Percentiles rank a stretch among this genome's conserved stretches.
phyloP scores from a whole-genome alignment of 202 grass and related monocot species.

The Digitaria exilis region DNA sequence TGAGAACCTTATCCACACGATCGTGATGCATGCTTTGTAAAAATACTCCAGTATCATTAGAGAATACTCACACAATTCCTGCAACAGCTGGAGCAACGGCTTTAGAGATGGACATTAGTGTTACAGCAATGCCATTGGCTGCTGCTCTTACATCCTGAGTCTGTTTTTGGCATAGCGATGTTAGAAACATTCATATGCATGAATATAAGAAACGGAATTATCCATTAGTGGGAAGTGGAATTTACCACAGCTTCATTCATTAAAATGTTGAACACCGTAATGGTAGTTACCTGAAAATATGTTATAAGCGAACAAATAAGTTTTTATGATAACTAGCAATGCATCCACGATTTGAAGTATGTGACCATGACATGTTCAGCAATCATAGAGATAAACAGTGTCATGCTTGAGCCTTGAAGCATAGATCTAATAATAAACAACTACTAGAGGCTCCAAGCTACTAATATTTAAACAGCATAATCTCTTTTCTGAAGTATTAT shows the following conservation, averaged over 20 bases:
- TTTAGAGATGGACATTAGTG: constrained; percentile 63
- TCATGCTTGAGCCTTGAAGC: not conserved
- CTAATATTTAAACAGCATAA: no score
- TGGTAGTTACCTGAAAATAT: constrained; percentile 61
- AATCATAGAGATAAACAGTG: constrained; percentile 7
- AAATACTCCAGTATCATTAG: constrained; percentile 2
- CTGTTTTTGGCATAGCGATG: constrained; percentile 28
- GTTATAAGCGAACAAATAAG: constrained; percentile 13
- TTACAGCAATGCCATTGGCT: constrained; percentile 57
- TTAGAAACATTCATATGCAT: constrained; percentile 7
- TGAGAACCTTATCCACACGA: not conserved
- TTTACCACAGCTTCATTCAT: constrained; percentile 72
- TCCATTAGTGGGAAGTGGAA: not conserved
- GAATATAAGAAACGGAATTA: constrained; percentile 12
- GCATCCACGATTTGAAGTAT: constrained; percentile 1
- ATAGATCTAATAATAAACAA: constrained; percentile 22
- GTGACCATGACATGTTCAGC: not conserved
- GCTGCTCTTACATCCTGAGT: constrained; percentile 57
- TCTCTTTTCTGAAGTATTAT: no score
- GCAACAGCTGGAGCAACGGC: constrained; percentile 50
- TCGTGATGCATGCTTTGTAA: not conserved
- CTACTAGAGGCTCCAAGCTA: not conserved
- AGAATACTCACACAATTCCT: constrained; percentile 57
- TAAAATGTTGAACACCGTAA: constrained; percentile 60
- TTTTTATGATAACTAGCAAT: constrained; percentile 6